Evolutionary conservation across 176 grass and related monocot species (phyloP).

Genomic region (Pharus latifolius): DNA sequence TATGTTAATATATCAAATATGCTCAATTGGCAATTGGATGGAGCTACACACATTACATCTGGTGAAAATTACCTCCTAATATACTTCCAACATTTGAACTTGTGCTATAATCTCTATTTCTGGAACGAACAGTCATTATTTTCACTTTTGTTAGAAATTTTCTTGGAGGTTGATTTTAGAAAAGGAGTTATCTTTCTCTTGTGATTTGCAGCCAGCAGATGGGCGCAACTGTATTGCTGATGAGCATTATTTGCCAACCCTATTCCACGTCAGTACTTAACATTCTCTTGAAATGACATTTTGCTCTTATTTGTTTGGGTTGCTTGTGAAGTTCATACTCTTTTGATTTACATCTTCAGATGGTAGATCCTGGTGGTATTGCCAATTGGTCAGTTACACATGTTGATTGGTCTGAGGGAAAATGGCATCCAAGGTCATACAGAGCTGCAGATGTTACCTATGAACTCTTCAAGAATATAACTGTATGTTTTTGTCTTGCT

Average conservation of each 20-base stretch:
- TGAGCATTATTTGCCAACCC: constrained; percentile 96
- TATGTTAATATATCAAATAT: not conserved
- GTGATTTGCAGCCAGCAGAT: constrained; percentile 67
- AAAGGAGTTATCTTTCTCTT: constrained; percentile 2
- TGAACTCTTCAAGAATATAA: constrained; percentile 81
- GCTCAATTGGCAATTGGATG: not conserved
- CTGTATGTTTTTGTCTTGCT: constrained; percentile 39
- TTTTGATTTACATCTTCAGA: constrained; percentile 35
- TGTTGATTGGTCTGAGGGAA: constrained; percentile 97
- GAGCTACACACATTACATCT: not conserved
- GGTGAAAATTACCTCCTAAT: not conserved
- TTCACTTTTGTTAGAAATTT: not conserved
- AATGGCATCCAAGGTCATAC: constrained; percentile 97
- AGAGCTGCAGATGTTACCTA: constrained; percentile 72
- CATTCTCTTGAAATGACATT: constrained; percentile 13
- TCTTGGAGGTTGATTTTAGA: not conserved
- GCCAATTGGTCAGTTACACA: constrained; percentile 94
- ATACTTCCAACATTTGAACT: not conserved
- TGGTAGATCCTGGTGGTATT: constrained; percentile 90
- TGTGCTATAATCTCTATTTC: not conserved
- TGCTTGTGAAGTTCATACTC: constrained; percentile 5
- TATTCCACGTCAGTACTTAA: constrained; percentile 72
- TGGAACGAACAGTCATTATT: not conserved
- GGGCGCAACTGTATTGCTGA: constrained; percentile 92
- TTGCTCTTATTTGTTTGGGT: not conserved